These are phyloP conservation scores for Cokeromyces recurvatus DNA, from an alignment of 371 early-diverging fungal genomes.

Conservation along the genomic window DNA sequence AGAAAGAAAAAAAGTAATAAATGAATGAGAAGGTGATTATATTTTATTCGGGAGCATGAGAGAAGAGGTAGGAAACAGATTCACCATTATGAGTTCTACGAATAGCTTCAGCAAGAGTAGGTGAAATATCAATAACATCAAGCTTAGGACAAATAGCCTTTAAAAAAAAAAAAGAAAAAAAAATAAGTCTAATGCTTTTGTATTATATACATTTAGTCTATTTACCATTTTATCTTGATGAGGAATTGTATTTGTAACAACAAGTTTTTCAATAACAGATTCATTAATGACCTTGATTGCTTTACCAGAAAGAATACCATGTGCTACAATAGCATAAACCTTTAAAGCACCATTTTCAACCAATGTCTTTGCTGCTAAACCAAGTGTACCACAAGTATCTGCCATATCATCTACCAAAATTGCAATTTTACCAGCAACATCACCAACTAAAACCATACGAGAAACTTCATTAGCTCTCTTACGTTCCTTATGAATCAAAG, in stretches of 20 bases:
- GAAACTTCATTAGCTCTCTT: slow-evolving; percentile 93
- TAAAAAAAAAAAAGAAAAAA: no score
- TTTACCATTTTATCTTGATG: slow-evolving; percentile 75
- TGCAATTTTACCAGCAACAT: slow-evolving; percentile 86
- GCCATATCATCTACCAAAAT: slow-evolving; percentile 98
- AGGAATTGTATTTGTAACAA: slow-evolving; percentile 95
- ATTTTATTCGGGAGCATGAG: slow-evolving; percentile 43
- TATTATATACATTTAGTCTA: no score
- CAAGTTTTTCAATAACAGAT: slow-evolving; percentile 77
- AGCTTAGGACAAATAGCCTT: slow-evolving; percentile 77
- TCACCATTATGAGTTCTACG: slow-evolving; percentile 94
- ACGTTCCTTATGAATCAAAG: slow-evolving; percentile 98
- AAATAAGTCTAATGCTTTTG: no score
- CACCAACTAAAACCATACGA: slow-evolving; percentile 95
- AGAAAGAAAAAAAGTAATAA: no score
- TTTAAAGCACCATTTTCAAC: slow-evolving; percentile 88
- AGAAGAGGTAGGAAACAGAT: slow-evolving; percentile 84
- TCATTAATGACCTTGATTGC: slow-evolving; percentile 88
- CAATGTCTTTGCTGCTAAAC: slow-evolving; percentile 87
- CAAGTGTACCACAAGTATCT: slow-evolving; percentile 95
- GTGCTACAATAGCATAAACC: slow-evolving; percentile 96
- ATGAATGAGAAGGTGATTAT: no score
- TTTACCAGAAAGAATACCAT: slow-evolving; percentile 90
- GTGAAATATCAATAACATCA: slow-evolving; percentile 89
- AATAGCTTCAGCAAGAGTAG: slow-evolving; percentile 91